Base-by-base conservation (phyloP, 1,284 basidiomycete genomes). In the Ustilago lituana region DNA sequence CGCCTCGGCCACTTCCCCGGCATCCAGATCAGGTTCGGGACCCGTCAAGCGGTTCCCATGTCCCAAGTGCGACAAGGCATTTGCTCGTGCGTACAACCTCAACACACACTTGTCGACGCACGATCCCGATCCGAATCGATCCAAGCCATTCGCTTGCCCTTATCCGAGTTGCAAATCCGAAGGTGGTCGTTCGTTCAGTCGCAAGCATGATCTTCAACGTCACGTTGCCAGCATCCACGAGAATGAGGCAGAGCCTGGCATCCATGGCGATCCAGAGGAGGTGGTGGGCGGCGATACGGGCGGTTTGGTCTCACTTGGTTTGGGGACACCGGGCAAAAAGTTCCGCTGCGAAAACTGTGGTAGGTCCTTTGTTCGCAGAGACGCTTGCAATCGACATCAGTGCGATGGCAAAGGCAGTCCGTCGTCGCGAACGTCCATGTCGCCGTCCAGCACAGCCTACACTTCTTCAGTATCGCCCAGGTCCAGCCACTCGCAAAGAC, bases 101-200 rank as follows among this genome's bases (percentile, higher is more conserved):
- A 93, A 93, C 85, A 94, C 92, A 0, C 92, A 94, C 82, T 88
- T 92, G 85, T 89, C 89, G 5, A 94, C 92, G 2, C 92, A 94
- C 82, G 91, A 93, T 78, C 91, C 92, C 17, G 77, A 80, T 27
- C 77, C 77, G 36, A 89, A 91, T 82, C 86, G 92, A 52, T 84
- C 89, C 43, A 94, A 94, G 84, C 91, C 91, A 1, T 90, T 91
- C 76, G 86, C 89, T 29, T 94, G 92, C 80, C 89, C 89, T 37
- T 90, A 93, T 81, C 86, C 87, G 43, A 87, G 87, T 11, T 94
- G 92, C 74, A 78, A 73, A 24, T 64, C 73, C 4, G 76, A 78
- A 39, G 78, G 78, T 11, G 90, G 89, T 11, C 89, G 92, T 50
- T 90, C 91, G 3, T 94, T 94, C 83, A 91, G 90, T 73, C 88